phyloP scores from a whole-genome alignment of 805 yeast species.

The Wickerhamiella azymoides region DNA sequence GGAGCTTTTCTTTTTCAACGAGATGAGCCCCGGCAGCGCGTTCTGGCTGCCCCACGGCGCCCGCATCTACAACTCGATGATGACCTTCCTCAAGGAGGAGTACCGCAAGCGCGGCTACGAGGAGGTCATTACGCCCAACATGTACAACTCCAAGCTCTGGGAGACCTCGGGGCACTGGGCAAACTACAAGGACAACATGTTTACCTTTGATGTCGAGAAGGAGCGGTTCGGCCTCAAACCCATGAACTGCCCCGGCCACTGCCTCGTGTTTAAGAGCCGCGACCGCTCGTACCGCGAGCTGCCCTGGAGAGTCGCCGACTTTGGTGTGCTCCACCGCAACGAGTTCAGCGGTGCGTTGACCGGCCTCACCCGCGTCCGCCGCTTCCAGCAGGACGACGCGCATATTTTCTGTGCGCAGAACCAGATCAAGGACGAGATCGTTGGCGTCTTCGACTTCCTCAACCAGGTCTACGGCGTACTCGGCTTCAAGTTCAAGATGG shows the following conservation, averaged over 20 bases:
- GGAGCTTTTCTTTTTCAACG: constrained; percentile 89
- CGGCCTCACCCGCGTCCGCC: constrained; percentile 90
- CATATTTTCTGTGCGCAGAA: constrained; percentile 92
- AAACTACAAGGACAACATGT: constrained; percentile 95
- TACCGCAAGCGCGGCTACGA: constrained; percentile 91
- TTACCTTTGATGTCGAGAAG: constrained; percentile 91
- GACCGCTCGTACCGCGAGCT: constrained; percentile 93
- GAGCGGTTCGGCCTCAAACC: constrained; percentile 91
- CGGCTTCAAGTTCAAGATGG: constrained; percentile 93
- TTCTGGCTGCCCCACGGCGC: constrained; percentile 99
- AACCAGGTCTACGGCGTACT: constrained; percentile 76
- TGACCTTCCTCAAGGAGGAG: constrained; percentile 65
- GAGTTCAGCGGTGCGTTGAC: constrained; percentile 92
- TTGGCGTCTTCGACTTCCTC: constrained; percentile 73
- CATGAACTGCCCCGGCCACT: constrained; percentile 95
- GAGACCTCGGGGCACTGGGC: constrained; percentile 99
- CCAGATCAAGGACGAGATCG: constrained; percentile 79
- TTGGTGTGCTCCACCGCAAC: constrained; percentile 93
- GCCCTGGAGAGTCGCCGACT: constrained; percentile 98
- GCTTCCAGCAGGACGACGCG: constrained; percentile 99
- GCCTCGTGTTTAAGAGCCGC: constrained; percentile 79
- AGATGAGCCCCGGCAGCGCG: constrained; percentile 94
- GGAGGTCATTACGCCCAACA: constrained; percentile 97
- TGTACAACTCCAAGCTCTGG: constrained; percentile 96
- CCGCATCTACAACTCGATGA: constrained; percentile 82